Evolutionary conservation across 345 rosid species (phyloP).

Genomic region (Cardamine chenopodiifolia): DNA sequence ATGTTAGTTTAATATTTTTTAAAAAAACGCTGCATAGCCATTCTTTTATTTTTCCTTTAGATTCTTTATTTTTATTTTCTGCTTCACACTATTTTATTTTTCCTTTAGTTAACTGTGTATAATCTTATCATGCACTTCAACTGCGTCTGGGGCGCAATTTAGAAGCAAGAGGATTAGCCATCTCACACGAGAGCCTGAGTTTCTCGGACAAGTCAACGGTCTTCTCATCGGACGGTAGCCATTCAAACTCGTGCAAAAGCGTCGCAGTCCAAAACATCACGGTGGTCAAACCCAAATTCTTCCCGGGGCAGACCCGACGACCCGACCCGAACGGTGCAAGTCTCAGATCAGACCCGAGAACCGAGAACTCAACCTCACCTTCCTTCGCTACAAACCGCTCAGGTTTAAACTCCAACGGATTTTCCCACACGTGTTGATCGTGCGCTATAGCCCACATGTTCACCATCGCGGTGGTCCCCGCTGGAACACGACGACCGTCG

Average conservation of each 20-base stretch:
- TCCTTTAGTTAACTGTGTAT: not conserved
- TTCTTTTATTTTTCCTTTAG: not conserved
- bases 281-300: conserved; percentile 64
- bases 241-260: conserved; percentile 71
- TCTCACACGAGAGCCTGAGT: conserved; percentile 75
- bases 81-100: conserved; percentile 3
- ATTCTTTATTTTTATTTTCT: not conserved
- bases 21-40: conserved; percentile 12
- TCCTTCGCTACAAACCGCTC: conserved; percentile 56
- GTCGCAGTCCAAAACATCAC: conserved; percentile 72
- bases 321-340: conserved; percentile 96
- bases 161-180: conserved; percentile 71
- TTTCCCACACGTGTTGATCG: conserved; percentile 66
- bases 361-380: conserved; percentile 60
- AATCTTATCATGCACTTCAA: conserved; percentile 5
- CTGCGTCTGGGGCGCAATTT: conserved; percentile 49
- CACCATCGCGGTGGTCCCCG: conserved; percentile 89
- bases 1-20: conserved; percentile 19
- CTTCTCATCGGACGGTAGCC: conserved; percentile 51
- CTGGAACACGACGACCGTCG: conserved; percentile 73
- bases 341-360: conserved; percentile 80
- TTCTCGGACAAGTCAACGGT: conserved; percentile 70
- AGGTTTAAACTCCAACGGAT: conserved; percentile 66
- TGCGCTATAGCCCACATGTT: conserved; percentile 94
- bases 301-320: conserved; percentile 78